Conservation (phyloP, 2,329 filamentous ascomycete species). For the Diaporthe vaccinii region DNA sequence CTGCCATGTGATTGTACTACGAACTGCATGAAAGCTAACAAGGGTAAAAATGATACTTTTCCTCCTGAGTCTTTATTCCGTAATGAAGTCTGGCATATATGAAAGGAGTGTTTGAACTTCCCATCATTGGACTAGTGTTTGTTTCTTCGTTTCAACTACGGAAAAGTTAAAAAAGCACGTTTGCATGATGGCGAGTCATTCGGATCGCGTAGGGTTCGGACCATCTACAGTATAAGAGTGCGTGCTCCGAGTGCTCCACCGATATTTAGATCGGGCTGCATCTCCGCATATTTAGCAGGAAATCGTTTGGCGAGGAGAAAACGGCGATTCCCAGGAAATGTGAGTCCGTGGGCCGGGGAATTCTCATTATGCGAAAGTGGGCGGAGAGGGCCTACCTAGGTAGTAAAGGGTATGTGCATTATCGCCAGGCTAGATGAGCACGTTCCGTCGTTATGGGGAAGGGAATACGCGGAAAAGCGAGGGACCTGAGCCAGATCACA, state of each 20-base stretch:
- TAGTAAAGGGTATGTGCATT: background rate
- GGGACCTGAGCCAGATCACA: too few species aligned
- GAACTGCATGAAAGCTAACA: background rate
- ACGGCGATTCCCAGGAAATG: background rate
- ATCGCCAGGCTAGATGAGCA: background rate
- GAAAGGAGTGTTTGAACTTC: background rate
- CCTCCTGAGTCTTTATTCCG: background rate
- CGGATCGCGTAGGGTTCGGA: background rate
- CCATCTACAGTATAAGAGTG: background rate
- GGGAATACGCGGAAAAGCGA: background rate
- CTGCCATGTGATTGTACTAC: too few species aligned
- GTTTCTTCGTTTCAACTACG: background rate
- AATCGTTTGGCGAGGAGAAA: background rate
- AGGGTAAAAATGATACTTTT: background rate
- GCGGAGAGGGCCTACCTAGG: background rate
- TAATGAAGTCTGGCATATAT: slow-evolving; percentile 11
- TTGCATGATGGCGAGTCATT: slow-evolving; percentile 11
- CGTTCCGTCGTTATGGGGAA: background rate
- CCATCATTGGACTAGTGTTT: slow-evolving; percentile 21
- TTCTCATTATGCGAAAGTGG: slow-evolving; percentile 7
- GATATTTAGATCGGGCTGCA: background rate
- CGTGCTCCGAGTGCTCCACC: background rate
- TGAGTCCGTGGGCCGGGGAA: background rate
- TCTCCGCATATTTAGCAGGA: background rate
- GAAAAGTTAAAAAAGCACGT: background rate